Evolutionary conservation across 2,329 filamentous ascomycete genomes (phyloP).

Genomic region (Phialophora tarda): DNA sequence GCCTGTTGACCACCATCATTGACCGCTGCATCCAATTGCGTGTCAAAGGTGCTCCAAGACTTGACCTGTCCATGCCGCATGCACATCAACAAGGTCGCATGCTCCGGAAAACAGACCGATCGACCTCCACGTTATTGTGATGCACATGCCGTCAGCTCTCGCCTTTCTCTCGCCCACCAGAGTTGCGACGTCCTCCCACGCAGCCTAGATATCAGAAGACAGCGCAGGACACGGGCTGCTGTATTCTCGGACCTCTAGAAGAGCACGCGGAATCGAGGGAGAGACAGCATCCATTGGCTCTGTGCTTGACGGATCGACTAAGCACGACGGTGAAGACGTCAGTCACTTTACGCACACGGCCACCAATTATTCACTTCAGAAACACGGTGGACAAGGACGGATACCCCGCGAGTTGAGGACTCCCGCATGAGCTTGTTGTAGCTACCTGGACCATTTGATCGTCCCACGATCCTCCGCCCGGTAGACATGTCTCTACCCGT

Average conservation of each 20-base stretch:
- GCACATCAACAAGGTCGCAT: constrained; percentile 28
- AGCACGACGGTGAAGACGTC: background rate
- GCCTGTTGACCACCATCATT: constrained; percentile 20
- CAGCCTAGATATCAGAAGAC: background rate
- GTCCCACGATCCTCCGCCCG: background rate
- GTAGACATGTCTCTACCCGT: constrained; percentile 36
- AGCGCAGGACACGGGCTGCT: constrained; percentile 9
- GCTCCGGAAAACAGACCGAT: constrained; percentile 24
- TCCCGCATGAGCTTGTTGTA: constrained; percentile 17
- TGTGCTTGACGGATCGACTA: background rate
- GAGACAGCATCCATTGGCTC: constrained; percentile 9
- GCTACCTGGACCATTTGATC: constrained; percentile 10
- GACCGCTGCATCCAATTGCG: constrained; percentile 27
- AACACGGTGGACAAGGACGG: background rate
- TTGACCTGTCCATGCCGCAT: constrained; percentile 19
- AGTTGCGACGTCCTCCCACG: constrained; percentile 17
- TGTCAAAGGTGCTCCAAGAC: constrained; percentile 25
- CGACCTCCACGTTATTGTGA: constrained; percentile 22
- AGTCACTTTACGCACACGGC: background rate
- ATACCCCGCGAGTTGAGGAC: background rate
- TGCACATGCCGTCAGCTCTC: constrained; percentile 21
- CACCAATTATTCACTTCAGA: constrained; percentile 1
- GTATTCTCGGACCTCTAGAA: constrained; percentile 10
- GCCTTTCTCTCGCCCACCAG: constrained; percentile 14
- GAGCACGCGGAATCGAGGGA: constrained; percentile 2